Percentiles rank a stretch among this genome's conserved stretches.
Evolutionary conservation across 441 rosid genomes (phyloP).

Genomic region (Codiaeum variegatum): DNA sequence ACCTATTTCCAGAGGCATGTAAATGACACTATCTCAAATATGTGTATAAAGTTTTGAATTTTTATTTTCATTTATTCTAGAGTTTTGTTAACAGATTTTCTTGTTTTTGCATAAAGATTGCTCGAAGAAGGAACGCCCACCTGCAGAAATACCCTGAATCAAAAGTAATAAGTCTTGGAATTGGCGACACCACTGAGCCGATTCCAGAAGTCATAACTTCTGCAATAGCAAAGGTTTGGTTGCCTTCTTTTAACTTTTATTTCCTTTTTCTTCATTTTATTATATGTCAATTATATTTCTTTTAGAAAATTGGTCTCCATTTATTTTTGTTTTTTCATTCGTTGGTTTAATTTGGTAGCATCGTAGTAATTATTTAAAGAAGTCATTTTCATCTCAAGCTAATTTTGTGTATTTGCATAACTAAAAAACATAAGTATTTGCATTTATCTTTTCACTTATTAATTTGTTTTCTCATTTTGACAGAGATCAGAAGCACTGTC

Average conservation of each 20-base stretch:
- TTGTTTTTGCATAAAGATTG: constrained; percentile 44
- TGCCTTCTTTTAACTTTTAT: constrained; percentile 14
- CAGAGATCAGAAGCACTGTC: constrained; percentile 81
- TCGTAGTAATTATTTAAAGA: background rate
- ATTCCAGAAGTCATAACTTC: constrained; percentile 91
- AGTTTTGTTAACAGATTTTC: background rate
- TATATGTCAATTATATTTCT: background rate
- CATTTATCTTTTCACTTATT: background rate
- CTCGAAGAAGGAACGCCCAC: constrained; percentile 83
- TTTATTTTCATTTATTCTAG: no score
- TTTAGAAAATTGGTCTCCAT: background rate
- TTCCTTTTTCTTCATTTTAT: background rate
- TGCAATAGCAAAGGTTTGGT: constrained; percentile 66
- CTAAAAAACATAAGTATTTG: no score
- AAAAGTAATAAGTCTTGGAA: constrained; percentile 86
- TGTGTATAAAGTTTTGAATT: background rate
- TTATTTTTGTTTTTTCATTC: background rate
- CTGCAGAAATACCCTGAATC: constrained; percentile 83
- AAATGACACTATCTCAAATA: background rate
- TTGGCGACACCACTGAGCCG: constrained; percentile 97
- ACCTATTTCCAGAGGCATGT: constrained; percentile 89
- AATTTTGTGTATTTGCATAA: background rate
- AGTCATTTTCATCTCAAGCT: background rate
- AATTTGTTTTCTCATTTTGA: constrained; percentile 5
- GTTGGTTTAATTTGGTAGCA: background rate